phyloP scores from a whole-genome alignment of 495 filamentous ascomycete genomes.

The Xylaria venustula region DNA sequence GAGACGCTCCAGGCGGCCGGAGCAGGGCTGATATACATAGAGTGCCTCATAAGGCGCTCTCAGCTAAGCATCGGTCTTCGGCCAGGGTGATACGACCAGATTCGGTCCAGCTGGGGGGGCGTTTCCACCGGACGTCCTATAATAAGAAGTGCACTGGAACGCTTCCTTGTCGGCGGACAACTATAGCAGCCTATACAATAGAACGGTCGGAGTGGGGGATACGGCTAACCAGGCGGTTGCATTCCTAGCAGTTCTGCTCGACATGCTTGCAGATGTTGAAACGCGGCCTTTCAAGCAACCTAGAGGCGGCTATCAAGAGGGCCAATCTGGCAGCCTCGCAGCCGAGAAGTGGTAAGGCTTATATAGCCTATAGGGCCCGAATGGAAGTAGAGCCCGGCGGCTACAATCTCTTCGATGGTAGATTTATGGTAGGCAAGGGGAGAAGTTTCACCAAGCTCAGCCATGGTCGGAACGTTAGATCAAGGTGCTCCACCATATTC shows the following conservation, averaged over 20 bases:
- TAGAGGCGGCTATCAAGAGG: background rate
- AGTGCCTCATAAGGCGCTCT: background rate
- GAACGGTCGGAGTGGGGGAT: too few species aligned
- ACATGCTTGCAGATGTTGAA: background rate
- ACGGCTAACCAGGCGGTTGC: background rate
- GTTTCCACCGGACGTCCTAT: conserved; percentile 1
- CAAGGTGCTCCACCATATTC: background rate
- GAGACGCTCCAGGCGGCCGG: too few species aligned
- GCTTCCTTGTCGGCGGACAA: too few species aligned
- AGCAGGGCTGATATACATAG: background rate
- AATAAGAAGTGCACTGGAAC: background rate
- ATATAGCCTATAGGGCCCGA: too few species aligned
- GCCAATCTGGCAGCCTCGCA: background rate
- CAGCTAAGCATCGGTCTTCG: background rate
- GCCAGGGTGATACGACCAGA: background rate
- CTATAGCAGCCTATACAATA: too few species aligned
- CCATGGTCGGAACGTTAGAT: too few species aligned
- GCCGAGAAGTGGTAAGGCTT: background rate
- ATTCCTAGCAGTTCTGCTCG: background rate
- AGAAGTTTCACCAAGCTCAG: background rate
- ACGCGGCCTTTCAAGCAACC: background rate
- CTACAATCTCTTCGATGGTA: background rate
- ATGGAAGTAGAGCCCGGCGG: background rate
- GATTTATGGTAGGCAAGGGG: background rate
- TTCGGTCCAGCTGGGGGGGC: background rate